These are phyloP conservation scores for Dryadomyces quercivorus DNA, from an alignment of 2,329 filamentous ascomycete genomes.

Conservation along the genomic window DNA sequence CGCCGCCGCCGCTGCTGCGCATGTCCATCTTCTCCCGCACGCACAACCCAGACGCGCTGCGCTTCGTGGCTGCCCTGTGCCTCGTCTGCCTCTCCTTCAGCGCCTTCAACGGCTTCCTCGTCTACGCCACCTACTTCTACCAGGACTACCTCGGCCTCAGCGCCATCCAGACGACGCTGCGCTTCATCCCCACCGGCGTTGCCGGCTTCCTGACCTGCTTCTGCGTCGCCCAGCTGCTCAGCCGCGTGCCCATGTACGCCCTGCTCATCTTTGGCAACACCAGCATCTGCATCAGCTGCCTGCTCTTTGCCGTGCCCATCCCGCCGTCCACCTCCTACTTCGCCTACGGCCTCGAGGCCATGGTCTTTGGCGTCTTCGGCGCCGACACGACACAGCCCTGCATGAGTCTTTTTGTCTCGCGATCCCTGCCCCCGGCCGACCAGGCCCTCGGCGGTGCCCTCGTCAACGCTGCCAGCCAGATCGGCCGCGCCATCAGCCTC, in stretches of 20 bases:
- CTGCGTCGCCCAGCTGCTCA: constrained; percentile 41
- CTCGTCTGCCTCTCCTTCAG: constrained; percentile 57
- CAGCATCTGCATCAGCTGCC: constrained; percentile 31
- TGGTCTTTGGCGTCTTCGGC: constrained; percentile 52
- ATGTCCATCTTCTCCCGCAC: constrained; percentile 46
- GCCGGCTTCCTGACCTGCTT: constrained; percentile 45
- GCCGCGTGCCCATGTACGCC: constrained; percentile 43
- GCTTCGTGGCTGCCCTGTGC: constrained; percentile 50
- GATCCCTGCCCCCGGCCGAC: constrained; percentile 47
- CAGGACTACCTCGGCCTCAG: constrained; percentile 52
- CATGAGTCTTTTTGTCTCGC: constrained; percentile 53
- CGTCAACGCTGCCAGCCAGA: constrained; percentile 53
- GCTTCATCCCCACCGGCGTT: constrained; percentile 55
- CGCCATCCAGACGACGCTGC: constrained; percentile 53
- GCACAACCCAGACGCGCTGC: constrained; percentile 14
- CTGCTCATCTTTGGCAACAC: constrained; percentile 46
- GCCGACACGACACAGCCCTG: constrained; percentile 56
- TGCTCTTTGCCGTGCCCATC: constrained; percentile 54
- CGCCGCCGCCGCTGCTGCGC: constrained; percentile 48
- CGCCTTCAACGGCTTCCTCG: constrained; percentile 54
- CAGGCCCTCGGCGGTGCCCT: constrained; percentile 57
- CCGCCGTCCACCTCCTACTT: constrained; percentile 47
- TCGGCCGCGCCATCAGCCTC: constrained; percentile 53
- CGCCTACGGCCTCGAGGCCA: constrained; percentile 53
- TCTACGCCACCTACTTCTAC: constrained; percentile 59